Evolutionary conservation across 345 rosid genomes (phyloP), one percentile per base, ranked within the genome.

Genomic region (Dipteronia sinensis): DNA sequence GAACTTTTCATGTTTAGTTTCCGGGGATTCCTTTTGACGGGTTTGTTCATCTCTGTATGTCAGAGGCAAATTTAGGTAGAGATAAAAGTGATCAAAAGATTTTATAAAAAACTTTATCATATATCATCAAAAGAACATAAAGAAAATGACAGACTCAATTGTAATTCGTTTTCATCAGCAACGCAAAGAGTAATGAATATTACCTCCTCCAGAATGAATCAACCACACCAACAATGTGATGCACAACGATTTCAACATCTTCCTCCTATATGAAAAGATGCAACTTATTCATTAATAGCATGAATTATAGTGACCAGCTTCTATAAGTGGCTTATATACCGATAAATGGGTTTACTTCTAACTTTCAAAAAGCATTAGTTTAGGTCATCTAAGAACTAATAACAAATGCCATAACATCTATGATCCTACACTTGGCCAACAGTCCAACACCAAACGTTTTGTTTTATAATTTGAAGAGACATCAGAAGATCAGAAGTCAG

Each of bases 161-260:
- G 1, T 7, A 29, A 29, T 71, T 67, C 62, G 10, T 29, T 69
- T 71, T 13, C 20, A 29, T 13, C 3, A 10, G 40, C n/a, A 69
- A 69, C 11, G 42, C 1, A 63, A 19, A 8, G 15, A 46, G 29
- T 17, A 63, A 27, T 12, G 51, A 79, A 29, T 25, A 56, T 58
- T 88, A 91, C 99, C 94, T 90, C 81, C 69, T 87, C 58, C 83
- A 51, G 65, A 88, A 90, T 44, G 97, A 89, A 42, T 91, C 93
- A 62, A 94, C 80, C 58, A 86, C 84, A 16, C 98, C 98, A 38
- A 78, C 83, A 59, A 94, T 77, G 85, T 96, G 98, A 80, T 92
- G 93, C 65, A 83, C 77, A 72, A 96, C 73, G 23, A 92, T 80
- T 49, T 86, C 89, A 63, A 90, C 95, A 86, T 96, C 92, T 81